Conservation (phyloP, 2,329 filamentous ascomycete species). For the Colletotrichum theobromicola region DNA sequence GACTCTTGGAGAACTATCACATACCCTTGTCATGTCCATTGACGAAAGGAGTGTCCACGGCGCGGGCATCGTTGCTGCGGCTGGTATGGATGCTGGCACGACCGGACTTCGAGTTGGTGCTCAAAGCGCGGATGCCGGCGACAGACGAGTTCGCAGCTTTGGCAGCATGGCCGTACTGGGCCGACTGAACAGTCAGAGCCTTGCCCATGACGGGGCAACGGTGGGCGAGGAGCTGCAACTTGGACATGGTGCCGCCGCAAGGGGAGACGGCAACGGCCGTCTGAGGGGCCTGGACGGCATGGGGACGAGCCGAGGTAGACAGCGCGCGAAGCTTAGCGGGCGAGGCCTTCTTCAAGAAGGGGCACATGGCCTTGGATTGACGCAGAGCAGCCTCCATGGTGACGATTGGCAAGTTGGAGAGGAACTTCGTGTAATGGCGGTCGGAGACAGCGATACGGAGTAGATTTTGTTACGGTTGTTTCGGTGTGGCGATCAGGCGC, state of each 20-base stretch:
- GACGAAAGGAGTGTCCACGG: constrained; percentile 68
- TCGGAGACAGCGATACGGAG: not conserved
- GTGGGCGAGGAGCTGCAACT: constrained; percentile 90
- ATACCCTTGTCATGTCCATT: constrained; percentile 55
- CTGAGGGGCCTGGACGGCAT: constrained; percentile 43
- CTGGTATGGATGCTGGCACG: constrained; percentile 85
- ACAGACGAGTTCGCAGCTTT: constrained; percentile 46
- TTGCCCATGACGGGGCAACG: constrained; percentile 99
- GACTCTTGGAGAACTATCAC: constrained; percentile 20
- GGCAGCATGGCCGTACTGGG: constrained; percentile 54
- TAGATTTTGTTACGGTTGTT: not conserved
- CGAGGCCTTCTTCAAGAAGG: constrained; percentile 94
- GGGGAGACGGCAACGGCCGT: constrained; percentile 66
- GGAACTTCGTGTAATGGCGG: not conserved
- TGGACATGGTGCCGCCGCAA: constrained; percentile 93
- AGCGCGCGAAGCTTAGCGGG: constrained; percentile 90
- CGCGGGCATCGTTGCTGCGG: constrained; percentile 75
- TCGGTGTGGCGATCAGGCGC: constrained; percentile 10
- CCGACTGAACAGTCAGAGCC: constrained; percentile 86
- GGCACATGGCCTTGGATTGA: constrained; percentile 96
- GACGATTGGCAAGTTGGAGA: constrained; percentile 1
- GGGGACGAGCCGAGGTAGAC: constrained; percentile 70
- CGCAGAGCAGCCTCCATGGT: constrained; percentile 92
- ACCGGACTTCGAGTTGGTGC: constrained; percentile 55
- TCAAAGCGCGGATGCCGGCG: constrained; percentile 56